Conservation (phyloP, 148 eudicot species). For the Camellia lanceoleosa region DNA sequence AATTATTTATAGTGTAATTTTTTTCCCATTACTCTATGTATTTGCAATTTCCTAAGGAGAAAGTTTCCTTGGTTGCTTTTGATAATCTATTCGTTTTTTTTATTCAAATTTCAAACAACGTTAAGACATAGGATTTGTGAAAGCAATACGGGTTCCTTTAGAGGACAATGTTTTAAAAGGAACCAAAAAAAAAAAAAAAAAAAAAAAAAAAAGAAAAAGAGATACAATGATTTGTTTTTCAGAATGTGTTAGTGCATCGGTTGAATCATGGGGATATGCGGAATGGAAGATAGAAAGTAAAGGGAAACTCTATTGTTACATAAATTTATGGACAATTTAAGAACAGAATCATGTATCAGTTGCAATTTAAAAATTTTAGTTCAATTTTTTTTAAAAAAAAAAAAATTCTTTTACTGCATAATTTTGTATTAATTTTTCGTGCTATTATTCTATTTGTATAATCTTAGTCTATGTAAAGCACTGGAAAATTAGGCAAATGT, state of each 20-base stretch:
- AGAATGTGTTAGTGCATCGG: not conserved
- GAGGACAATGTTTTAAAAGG: not conserved
- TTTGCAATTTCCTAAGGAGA: too few species aligned
- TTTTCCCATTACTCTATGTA: too few species aligned
- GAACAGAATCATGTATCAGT: too few species aligned
- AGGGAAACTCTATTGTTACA: not conserved
- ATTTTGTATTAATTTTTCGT: too few species aligned
- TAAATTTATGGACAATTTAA: too few species aligned
- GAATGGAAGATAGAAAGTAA: not conserved
- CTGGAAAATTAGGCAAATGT: not conserved
- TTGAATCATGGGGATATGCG: not conserved
- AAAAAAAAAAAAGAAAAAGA: not conserved
- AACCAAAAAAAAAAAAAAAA: not conserved
- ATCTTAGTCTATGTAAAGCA: not conserved
- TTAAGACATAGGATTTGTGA: not conserved
- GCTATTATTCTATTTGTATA: too few species aligned
- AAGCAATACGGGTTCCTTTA: not conserved
- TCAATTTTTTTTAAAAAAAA: too few species aligned
- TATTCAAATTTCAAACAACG: not conserved
- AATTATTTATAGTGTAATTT: too few species aligned
- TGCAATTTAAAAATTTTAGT: too few species aligned
- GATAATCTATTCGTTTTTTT: not conserved
- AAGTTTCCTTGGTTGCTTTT: not conserved
- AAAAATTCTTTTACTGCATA: too few species aligned
- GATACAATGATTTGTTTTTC: not conserved